Evolutionary conservation across 768 basidiomycete species (phyloP).

Genomic region (Clitopilus hobsonii): DNA sequence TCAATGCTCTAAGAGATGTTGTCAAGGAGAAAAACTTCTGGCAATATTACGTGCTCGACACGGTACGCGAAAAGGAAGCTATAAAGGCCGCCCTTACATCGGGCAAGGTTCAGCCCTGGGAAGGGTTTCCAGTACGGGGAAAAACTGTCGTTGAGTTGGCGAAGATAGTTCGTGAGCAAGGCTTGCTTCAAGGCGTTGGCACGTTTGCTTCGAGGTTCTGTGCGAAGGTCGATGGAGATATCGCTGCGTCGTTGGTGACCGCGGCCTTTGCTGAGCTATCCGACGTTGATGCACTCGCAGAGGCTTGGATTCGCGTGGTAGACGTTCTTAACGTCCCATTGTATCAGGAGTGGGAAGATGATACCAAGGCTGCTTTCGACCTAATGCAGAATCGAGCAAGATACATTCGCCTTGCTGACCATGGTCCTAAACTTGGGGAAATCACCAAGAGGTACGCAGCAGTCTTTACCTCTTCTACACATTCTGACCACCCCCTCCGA

Average conservation of each 20-base stretch:
- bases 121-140: constrained; percentile 50
- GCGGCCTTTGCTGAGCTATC: constrained; percentile 54
- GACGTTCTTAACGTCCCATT: constrained; percentile 87
- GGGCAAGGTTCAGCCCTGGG: constrained; percentile 50
- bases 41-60: constrained; percentile 93
- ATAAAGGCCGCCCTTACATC: constrained; percentile 52
- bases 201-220: constrained; percentile 64
- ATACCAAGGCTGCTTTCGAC: constrained; percentile 68
- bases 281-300: constrained; percentile 50
- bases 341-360: constrained; percentile 84
- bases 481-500: constrained; percentile 3
- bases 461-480: neutral
- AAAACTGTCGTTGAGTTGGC: constrained; percentile 67
- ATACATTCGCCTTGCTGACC: constrained; percentile 75
- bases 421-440: constrained; percentile 81
- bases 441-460: constrained; percentile 64
- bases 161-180: constrained; percentile 47
- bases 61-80: constrained; percentile 53
- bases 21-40: constrained; percentile 72
- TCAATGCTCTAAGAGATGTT: constrained; percentile 54
- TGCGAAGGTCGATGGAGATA: constrained; percentile 52
- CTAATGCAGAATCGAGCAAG: constrained; percentile 71
- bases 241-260: constrained; percentile 73
- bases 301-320: constrained; percentile 72
- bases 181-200: constrained; percentile 55